A percentile compares a stretch with the other conserved stretches of the same genome.
Conservation (phyloP, 2,329 filamentous ascomycete genomes). For the Penicillium nordicum region DNA sequence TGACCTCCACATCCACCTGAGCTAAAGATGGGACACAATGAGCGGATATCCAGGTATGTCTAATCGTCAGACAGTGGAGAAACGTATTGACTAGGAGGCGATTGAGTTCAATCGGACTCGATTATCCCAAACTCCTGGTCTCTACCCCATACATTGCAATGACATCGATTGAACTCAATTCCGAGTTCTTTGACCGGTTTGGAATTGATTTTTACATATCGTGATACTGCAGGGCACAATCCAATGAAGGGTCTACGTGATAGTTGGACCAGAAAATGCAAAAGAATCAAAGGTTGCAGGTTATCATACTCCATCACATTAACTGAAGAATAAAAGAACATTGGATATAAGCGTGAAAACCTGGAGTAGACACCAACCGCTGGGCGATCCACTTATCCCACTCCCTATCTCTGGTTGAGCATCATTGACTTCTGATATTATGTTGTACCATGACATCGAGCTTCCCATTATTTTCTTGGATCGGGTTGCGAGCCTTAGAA, state of each 20-base stretch:
- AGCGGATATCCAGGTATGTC: not conserved
- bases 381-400: not conserved
- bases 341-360: not conserved
- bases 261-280: not conserved
- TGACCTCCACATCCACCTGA: not conserved
- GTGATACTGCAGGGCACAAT: not conserved
- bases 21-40: not conserved
- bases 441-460: not conserved
- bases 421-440: conserved; percentile 8
- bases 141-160: conserved; percentile 2
- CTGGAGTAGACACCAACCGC: not conserved
- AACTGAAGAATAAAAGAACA: not conserved
- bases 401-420: not conserved
- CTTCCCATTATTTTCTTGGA: not conserved
- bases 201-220: not conserved
- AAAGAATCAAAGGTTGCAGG: not conserved
- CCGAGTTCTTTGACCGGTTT: not conserved
- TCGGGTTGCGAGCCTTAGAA: conserved; percentile 10
- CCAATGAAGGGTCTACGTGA: not conserved
- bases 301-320: not conserved
- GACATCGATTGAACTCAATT: conserved; percentile 4
- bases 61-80: conserved; percentile 1
- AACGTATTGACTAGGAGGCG: not conserved
- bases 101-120: not conserved
- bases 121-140: not conserved